Evolutionary conservation across 768 basidiomycete genomes (phyloP).

Genomic region (Collybiopsis confluens): DNA sequence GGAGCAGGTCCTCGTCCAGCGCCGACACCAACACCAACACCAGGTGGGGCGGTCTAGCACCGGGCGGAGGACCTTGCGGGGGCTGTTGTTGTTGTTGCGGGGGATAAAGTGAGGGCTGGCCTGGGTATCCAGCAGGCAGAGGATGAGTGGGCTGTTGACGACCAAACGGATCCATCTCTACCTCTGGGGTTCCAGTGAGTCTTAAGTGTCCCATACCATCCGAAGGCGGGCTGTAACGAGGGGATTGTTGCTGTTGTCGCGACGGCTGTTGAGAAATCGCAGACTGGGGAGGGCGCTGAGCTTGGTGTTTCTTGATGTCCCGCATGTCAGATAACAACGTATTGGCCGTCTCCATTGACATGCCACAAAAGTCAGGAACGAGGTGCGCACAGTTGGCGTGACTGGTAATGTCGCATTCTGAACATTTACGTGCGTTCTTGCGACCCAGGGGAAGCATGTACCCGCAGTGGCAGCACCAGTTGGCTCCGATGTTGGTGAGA

Average conservation of each 20-base stretch:
- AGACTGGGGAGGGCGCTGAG: constrained; percentile 33
- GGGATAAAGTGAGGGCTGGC: constrained; percentile 36
- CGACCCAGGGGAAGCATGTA: constrained; percentile 96
- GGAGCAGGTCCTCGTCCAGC: constrained; percentile 34
- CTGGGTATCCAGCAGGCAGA: constrained; percentile 33
- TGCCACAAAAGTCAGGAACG: constrained; percentile 98
- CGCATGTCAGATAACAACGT: constrained; percentile 85
- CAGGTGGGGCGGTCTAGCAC: constrained; percentile 35
- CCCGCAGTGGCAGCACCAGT: constrained; percentile 99
- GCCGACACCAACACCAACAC: too few species aligned
- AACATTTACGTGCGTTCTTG: constrained; percentile 94
- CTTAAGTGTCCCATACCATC: constrained; percentile 44
- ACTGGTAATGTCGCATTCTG: constrained; percentile 94
- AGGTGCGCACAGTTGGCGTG: constrained; percentile 97
- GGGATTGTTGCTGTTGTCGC: constrained; percentile 29
- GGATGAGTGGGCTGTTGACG: constrained; percentile 31
- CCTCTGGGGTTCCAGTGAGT: constrained; percentile 35
- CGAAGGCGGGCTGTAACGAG: constrained; percentile 24
- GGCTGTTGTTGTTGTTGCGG: constrained; percentile 25
- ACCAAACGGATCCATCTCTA: constrained; percentile 29
- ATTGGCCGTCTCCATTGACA: constrained; percentile 99
- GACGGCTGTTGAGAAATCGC: constrained; percentile 25
- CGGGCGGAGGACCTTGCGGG: constrained; percentile 19
- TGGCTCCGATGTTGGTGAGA: constrained; percentile 93
- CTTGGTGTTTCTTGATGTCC: constrained; percentile 76